Evolutionary conservation across 2,329 filamentous ascomycete species (phyloP).

Genomic region (Trichoderma koningii): DNA sequence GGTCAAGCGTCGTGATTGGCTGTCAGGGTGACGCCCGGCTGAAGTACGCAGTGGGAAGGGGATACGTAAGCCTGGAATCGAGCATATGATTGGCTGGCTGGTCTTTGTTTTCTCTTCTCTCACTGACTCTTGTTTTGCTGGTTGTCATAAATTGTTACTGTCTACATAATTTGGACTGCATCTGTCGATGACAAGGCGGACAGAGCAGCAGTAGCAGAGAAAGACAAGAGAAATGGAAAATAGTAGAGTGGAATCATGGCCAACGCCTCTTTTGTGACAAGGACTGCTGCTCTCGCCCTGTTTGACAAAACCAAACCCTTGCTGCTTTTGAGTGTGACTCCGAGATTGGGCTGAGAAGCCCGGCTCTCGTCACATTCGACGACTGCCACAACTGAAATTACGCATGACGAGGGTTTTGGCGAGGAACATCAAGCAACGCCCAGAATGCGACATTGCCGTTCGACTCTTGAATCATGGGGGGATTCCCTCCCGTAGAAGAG

Average conservation of each 20-base stretch:
- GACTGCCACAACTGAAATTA: constrained; percentile 5
- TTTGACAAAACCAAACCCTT: constrained; percentile 8
- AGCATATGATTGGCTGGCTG: not conserved
- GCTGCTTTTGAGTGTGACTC: constrained; percentile 19
- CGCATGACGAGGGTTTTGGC: not conserved
- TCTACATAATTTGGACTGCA: too few species aligned
- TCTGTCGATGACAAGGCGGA: too few species aligned
- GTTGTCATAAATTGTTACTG: too few species aligned
- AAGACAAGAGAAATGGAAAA: not conserved
- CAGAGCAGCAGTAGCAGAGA: not conserved
- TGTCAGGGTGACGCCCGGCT: constrained; percentile 2
- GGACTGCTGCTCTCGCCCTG: not conserved
- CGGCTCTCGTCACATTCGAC: constrained; percentile 18
- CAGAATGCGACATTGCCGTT: not conserved
- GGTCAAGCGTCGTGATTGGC: constrained; percentile 25
- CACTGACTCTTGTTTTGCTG: too few species aligned
- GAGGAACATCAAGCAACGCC: not conserved
- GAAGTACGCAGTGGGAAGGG: not conserved
- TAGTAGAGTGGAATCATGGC: not conserved
- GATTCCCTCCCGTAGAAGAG: too few species aligned
- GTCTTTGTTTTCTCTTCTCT: not conserved
- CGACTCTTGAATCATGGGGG: too few species aligned
- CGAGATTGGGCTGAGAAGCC: constrained; percentile 20
- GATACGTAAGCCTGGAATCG: not conserved
- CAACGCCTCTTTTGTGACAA: constrained; percentile 5